Evolutionary conservation across 2,329 filamentous ascomycete species (phyloP).

Genomic region (Arachnomyces sp.): DNA sequence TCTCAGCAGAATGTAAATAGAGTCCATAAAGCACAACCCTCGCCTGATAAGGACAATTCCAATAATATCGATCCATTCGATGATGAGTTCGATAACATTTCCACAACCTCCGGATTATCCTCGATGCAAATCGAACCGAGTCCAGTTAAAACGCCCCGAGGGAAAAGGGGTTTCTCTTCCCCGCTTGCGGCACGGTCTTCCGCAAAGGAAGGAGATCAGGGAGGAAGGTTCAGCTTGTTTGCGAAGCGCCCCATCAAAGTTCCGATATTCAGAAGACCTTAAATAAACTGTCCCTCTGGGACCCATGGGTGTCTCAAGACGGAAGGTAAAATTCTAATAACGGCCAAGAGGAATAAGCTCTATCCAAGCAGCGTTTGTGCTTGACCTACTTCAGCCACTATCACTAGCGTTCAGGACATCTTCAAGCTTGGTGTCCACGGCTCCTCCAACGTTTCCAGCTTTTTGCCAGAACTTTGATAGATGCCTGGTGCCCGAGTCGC

Average conservation of each 20-base stretch:
- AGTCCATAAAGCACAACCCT: not conserved
- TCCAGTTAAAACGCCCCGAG: constrained; percentile 5
- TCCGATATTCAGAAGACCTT: too few relatives aligned
- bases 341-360: too few relatives aligned
- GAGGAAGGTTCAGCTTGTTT: too few relatives aligned
- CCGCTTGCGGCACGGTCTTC: not conserved
- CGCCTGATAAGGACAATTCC: constrained; percentile 1
- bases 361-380: too few relatives aligned
- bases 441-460: constrained; percentile 39
- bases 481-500: constrained; percentile 43
- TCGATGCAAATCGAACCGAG: constrained; percentile 12
- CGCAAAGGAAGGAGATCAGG: not conserved
- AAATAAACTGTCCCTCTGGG: too few relatives aligned
- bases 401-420: constrained; percentile 36
- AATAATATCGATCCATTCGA: constrained; percentile 14
- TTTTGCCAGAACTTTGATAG: constrained; percentile 45
- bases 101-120: constrained; percentile 11
- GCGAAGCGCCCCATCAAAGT: too few relatives aligned
- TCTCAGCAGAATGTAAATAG: too few relatives aligned
- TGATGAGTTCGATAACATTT: constrained; percentile 11
- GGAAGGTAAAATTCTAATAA: too few relatives aligned
- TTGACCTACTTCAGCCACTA: constrained; percentile 17
- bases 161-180: not conserved
- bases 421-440: constrained; percentile 37
- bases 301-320: too few relatives aligned